Evolutionary conservation across 768 basidiomycete species (phyloP).

Genomic region (Pleurotus tuoliensis): DNA sequence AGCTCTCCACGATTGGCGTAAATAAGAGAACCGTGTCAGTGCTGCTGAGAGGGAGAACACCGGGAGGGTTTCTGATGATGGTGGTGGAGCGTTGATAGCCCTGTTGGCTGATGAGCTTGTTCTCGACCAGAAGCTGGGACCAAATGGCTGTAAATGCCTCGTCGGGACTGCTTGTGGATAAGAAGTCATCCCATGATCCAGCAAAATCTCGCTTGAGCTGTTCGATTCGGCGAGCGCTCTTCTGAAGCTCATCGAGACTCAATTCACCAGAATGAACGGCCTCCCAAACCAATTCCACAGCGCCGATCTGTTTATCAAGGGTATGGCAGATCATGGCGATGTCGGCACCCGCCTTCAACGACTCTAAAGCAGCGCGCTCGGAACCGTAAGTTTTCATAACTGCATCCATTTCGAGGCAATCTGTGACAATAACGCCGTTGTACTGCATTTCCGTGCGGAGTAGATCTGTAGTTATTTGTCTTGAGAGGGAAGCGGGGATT

Average conservation of each 20-base stretch:
- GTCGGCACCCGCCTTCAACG: slow-evolving; percentile 62
- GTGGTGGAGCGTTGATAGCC: slow-evolving; percentile 48
- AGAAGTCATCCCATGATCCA: slow-evolving; percentile 40
- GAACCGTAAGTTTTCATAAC: slow-evolving; percentile 48
- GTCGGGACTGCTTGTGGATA: slow-evolving; percentile 17
- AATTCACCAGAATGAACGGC: slow-evolving; percentile 46
- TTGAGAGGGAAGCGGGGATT: slow-evolving; percentile 57
- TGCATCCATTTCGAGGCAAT: slow-evolving; percentile 77
- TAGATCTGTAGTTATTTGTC: slow-evolving; percentile 45
- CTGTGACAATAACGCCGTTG: slow-evolving; percentile 62
- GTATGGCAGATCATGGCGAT: slow-evolving; percentile 76
- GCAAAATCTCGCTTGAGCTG: slow-evolving; percentile 49
- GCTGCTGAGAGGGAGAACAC: slow-evolving; percentile 30
- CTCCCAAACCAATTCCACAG: slow-evolving; percentile 46
- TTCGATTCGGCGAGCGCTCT: slow-evolving; percentile 42
- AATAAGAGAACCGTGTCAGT: slow-evolving; percentile 36
- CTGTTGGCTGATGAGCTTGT: slow-evolving; percentile 36
- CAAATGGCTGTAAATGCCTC: slow-evolving; percentile 22
- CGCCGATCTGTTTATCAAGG: slow-evolving; percentile 46
- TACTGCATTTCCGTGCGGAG: slow-evolving; percentile 50
- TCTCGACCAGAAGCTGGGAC: slow-evolving; percentile 31
- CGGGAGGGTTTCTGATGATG: slow-evolving; percentile 37
- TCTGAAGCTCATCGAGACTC: slow-evolving; percentile 29
- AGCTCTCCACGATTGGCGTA: slow-evolving; percentile 53
- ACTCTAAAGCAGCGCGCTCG: slow-evolving; percentile 50